A percentile compares a stretch with the other conserved stretches of the same genome.
These are phyloP conservation scores for Alternaria sp. DNA, from an alignment of 2,329 filamentous ascomycete genomes.

Conservation along the genomic window DNA sequence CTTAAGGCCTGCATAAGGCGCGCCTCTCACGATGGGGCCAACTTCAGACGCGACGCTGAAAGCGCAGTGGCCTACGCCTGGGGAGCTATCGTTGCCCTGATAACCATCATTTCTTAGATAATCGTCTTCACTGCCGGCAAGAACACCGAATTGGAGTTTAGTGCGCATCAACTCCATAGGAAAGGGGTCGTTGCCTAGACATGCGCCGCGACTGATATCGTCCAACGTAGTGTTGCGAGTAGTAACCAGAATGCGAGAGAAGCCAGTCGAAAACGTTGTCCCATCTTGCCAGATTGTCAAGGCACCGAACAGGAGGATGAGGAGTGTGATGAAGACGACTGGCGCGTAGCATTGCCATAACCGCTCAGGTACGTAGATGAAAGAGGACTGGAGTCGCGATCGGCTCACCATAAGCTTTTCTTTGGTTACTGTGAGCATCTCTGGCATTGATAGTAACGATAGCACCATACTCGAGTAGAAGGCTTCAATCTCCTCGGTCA, in stretches of 20 bases:
- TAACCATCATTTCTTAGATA: constrained; percentile 30
- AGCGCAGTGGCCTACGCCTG: constrained; percentile 39
- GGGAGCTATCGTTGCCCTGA: constrained; percentile 27
- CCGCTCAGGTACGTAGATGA: constrained; percentile 41
- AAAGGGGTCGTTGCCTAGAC: constrained; percentile 53
- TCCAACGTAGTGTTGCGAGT: constrained; percentile 49
- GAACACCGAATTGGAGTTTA: constrained; percentile 50
- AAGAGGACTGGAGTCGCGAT: constrained; percentile 39
- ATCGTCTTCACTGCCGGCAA: constrained; percentile 43
- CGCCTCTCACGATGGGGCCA: constrained; percentile 30
- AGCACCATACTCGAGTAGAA: constrained; percentile 50
- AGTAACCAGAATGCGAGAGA: constrained; percentile 48
- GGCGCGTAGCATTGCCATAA: constrained; percentile 49
- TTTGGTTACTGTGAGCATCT: constrained; percentile 38
- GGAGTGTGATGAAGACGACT: constrained; percentile 42
- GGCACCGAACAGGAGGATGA: constrained; percentile 41
- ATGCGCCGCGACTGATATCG: constrained; percentile 52
- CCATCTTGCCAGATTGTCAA: constrained; percentile 48
- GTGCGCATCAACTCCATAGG: constrained; percentile 51
- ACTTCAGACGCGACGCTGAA: constrained; percentile 45
- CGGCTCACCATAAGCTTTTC: constrained; percentile 31
- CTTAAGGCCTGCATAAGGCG: constrained; percentile 35
- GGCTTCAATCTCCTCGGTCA: constrained; percentile 34
- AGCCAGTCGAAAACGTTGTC: constrained; percentile 46
- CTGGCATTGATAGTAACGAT: constrained; percentile 47